Evolutionary conservation across 1,284 basidiomycete species (phyloP).

Genomic region (Xanthoconium separans): DNA sequence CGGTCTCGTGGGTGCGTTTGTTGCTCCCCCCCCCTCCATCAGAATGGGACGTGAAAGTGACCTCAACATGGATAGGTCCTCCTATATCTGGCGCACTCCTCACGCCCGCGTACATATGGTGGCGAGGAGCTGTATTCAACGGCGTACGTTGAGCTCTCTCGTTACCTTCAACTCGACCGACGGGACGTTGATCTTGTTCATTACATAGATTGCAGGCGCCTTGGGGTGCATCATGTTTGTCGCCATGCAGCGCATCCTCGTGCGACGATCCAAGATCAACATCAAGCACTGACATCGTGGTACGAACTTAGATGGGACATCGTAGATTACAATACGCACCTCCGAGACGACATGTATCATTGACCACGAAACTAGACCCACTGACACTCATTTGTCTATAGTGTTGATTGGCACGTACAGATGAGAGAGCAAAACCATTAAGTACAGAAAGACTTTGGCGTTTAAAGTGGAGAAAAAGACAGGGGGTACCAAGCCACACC

Average conservation of each 20-base stretch:
- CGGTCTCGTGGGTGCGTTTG: slow-evolving; percentile 26
- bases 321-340: background rate
- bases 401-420: slow-evolving; percentile 9
- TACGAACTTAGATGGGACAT: background rate
- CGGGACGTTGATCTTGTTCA: too few relatives aligned
- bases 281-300: background rate
- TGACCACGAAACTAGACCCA: too few relatives aligned
- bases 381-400: slow-evolving; percentile 10
- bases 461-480: background rate
- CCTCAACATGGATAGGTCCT: slow-evolving; percentile 17
- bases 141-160: slow-evolving; percentile 17
- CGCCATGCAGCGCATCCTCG: slow-evolving; percentile 27
- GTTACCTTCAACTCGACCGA: too few relatives aligned
- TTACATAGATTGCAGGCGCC: slow-evolving; percentile 16
- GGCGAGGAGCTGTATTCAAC: slow-evolving; percentile 32
- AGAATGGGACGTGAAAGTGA: background rate
- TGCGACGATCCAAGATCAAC: slow-evolving; percentile 6
- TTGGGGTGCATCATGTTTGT: slow-evolving; percentile 31
- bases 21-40: background rate
- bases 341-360: too few relatives aligned
- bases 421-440: slow-evolving; percentile 7
- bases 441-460: slow-evolving; percentile 3
- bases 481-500: background rate
- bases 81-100: slow-evolving; percentile 33
- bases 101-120: slow-evolving; percentile 29